phyloP scores from a whole-genome alignment of 2,329 filamentous ascomycete species.

The Mycogone perniciosa region DNA sequence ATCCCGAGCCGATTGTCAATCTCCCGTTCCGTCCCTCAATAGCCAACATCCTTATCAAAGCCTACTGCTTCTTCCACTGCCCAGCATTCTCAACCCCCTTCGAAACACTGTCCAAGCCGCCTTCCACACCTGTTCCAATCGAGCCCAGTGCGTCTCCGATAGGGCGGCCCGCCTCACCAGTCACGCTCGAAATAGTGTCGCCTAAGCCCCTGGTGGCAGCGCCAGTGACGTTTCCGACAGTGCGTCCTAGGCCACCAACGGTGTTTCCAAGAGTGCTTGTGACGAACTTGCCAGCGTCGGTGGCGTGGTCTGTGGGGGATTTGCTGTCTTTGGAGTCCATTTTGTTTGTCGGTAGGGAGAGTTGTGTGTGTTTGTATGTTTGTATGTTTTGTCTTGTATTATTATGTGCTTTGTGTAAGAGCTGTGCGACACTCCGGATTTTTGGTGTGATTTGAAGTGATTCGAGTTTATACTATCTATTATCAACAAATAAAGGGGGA shows the following conservation, averaged over 20 bases:
- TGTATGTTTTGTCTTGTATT: neutral
- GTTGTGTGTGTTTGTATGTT: slow-evolving; percentile 1
- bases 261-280: slow-evolving; percentile 36
- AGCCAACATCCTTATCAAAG: neutral
- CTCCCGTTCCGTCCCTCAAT: neutral
- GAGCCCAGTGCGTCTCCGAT: slow-evolving; percentile 50
- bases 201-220: slow-evolving; percentile 52
- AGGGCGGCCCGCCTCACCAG: slow-evolving; percentile 47
- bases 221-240: slow-evolving; percentile 37
- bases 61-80: slow-evolving; percentile 44
- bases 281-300: slow-evolving; percentile 32
- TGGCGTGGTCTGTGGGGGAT: slow-evolving; percentile 22
- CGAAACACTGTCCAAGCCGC: slow-evolving; percentile 41
- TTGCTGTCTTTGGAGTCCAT: slow-evolving; percentile 19
- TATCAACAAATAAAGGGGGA: neutral
- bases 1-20: neutral
- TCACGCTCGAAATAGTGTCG: slow-evolving; percentile 47
- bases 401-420: neutral
- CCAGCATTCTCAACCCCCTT: slow-evolving; percentile 53
- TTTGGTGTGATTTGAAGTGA: neutral
- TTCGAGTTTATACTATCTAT: neutral
- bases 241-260: slow-evolving; percentile 34
- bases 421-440: neutral
- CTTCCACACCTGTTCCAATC: slow-evolving; percentile 47
- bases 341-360: slow-evolving; percentile 14